phyloP scores from a whole-genome alignment of 208 protist genomes.

The Leishmania martiniquensis region DNA sequence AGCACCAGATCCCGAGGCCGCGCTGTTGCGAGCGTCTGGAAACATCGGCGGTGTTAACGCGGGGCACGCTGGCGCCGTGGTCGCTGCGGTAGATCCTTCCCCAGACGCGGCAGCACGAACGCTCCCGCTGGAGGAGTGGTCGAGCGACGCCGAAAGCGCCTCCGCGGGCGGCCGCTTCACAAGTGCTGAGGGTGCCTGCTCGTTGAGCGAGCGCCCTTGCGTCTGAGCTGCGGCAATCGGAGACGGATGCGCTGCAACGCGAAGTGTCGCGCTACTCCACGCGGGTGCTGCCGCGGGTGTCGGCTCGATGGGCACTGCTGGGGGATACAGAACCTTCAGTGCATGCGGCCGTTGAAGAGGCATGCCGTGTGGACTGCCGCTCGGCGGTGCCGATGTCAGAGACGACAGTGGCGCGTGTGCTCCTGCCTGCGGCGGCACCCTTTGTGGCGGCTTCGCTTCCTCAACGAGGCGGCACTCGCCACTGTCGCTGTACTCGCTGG shows the following conservation, averaged over 20 bases:
- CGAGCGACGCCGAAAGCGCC: background rate
- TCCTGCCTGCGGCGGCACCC: background rate
- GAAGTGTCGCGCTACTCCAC: background rate
- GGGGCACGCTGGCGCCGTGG: background rate
- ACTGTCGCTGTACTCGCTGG: background rate
- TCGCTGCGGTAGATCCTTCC: background rate
- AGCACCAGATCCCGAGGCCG: background rate
- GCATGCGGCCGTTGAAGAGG: background rate
- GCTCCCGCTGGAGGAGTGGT: background rate
- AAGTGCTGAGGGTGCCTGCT: background rate
- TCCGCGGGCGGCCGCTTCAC: background rate
- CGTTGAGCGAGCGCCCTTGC: background rate
- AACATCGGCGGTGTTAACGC: too few relatives aligned
- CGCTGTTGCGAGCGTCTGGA: background rate
- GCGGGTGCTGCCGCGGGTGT: background rate
- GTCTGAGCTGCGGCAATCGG: too few relatives aligned
- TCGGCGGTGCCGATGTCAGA: background rate
- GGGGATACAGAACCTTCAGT: background rate
- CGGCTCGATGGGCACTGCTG: background rate
- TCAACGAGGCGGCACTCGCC: background rate
- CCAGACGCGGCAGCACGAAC: background rate
- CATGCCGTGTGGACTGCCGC: background rate
- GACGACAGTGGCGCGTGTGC: conserved; percentile 1
- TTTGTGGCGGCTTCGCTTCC: background rate
- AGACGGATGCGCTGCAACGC: background rate